These are phyloP conservation scores for Alternaria alternata DNA, from an alignment of 2,329 filamentous ascomycete genomes.

Conservation along the genomic window DNA sequence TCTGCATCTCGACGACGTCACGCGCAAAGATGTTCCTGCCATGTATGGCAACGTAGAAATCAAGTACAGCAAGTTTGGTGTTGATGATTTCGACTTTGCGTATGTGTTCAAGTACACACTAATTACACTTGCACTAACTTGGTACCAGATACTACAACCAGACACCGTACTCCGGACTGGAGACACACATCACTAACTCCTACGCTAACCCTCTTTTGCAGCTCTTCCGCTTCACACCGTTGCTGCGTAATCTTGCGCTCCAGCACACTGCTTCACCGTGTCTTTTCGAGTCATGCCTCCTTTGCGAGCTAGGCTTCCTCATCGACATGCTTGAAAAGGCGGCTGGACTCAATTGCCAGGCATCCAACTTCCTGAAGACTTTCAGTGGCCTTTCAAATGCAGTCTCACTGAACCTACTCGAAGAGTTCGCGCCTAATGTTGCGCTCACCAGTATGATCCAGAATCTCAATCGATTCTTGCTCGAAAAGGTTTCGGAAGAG, in stretches of 20 bases:
- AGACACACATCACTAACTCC: constrained; percentile 96
- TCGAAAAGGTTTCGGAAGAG: constrained; percentile 82
- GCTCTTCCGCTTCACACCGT: constrained; percentile 87
- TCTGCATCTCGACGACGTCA: constrained; percentile 72
- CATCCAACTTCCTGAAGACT: constrained; percentile 91
- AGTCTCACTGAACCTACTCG: constrained; percentile 78
- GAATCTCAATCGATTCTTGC: constrained; percentile 81
- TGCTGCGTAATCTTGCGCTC: constrained; percentile 86
- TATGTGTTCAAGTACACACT: constrained; percentile 51
- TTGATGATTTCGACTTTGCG: constrained; percentile 99
- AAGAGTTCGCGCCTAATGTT: constrained; percentile 79
- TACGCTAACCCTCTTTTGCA: constrained; percentile 94
- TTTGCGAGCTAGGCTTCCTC: constrained; percentile 94
- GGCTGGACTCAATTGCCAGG: constrained; percentile 91
- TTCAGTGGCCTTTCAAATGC: constrained; percentile 84
- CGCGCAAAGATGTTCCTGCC: constrained; percentile 81
- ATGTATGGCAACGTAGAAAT: constrained; percentile 96
- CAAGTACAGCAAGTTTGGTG: constrained; percentile 98
- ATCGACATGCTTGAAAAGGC: constrained; percentile 99
- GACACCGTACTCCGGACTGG: constrained; percentile 87
- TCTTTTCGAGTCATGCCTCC: constrained; percentile 79
- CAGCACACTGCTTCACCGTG: constrained; percentile 89
- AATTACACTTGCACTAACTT: constrained; percentile 10
- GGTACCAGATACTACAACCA: constrained; percentile 84
- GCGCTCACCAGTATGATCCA: constrained; percentile 85